Conservation (phyloP, 129 eudicot genomes). For the Flaveria trinervia region DNA sequence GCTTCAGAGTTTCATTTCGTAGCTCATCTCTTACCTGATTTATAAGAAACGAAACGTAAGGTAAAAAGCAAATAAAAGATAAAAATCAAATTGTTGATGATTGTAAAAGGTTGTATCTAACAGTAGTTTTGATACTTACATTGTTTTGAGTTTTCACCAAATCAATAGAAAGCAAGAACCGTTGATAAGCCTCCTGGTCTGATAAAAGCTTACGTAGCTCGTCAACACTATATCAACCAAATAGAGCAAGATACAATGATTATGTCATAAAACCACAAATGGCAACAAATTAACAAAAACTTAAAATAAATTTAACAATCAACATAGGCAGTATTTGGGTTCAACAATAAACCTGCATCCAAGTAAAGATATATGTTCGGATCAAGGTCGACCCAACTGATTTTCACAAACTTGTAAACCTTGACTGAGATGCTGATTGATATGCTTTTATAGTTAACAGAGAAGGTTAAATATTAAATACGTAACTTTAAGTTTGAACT, state of each 20-base stretch:
- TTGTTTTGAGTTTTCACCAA: slow-evolving; percentile 77
- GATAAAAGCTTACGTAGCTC: slow-evolving; percentile 68
- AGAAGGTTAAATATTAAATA: not conserved
- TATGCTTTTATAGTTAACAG: not conserved
- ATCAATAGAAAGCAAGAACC: slow-evolving; percentile 54
- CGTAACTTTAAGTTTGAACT: not conserved
- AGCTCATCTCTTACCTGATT: slow-evolving; percentile 77
- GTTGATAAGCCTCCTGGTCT: slow-evolving; percentile 66
- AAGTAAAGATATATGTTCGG: not conserved
- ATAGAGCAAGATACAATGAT: slow-evolving; percentile 13
- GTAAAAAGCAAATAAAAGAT: slow-evolving; percentile 19
- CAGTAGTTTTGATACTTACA: slow-evolving; percentile 38
- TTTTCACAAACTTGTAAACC: not conserved
- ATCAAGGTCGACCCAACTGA: not conserved
- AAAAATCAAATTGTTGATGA: not conserved
- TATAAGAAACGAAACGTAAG: slow-evolving; percentile 1
- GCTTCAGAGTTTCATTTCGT: slow-evolving; percentile 68
- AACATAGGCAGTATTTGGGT: too few relatives aligned
- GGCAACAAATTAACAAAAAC: not conserved
- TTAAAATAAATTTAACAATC: too few relatives aligned
- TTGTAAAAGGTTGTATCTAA: not conserved
- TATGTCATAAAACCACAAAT: not conserved
- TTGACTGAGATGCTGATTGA: slow-evolving; percentile 5
- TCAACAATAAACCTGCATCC: not conserved
- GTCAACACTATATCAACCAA: slow-evolving; percentile 53